phyloP scores from a whole-genome alignment of 2,329 filamentous ascomycete species.

The Calonectria pseudoreteaudii region DNA sequence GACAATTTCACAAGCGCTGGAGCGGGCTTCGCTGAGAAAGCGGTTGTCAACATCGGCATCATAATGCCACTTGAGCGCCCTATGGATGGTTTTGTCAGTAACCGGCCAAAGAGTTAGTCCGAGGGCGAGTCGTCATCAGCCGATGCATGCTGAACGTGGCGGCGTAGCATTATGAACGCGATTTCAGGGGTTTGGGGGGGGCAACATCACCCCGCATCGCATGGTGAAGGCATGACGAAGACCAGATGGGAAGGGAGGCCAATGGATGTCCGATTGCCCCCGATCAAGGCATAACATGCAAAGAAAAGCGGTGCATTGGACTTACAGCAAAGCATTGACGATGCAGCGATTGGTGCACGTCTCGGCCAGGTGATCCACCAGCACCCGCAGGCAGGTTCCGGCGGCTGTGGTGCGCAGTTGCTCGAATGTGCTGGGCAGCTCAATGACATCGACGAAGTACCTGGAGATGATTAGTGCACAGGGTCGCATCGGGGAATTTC shows the following conservation, averaged over 20 bases:
- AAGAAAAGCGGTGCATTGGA: constrained; percentile 33
- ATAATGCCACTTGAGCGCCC: constrained; percentile 82
- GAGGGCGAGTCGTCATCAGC: neutral
- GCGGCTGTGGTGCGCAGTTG: constrained; percentile 76
- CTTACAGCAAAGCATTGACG: constrained; percentile 79
- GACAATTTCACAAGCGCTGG: constrained; percentile 82
- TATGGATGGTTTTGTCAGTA: constrained; percentile 47
- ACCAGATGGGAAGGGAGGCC: neutral
- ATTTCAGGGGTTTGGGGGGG: neutral
- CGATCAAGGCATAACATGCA: neutral
- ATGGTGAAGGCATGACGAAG: neutral
- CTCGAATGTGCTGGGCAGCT: constrained; percentile 77
- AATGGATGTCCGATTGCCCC: neutral
- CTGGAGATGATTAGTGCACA: constrained; percentile 49
- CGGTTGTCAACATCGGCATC: constrained; percentile 71
- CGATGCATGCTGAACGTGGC: neutral
- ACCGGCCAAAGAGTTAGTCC: neutral
- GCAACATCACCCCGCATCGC: constrained; percentile 6
- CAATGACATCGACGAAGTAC: constrained; percentile 72
- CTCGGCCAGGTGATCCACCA: constrained; percentile 74
- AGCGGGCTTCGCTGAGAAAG: constrained; percentile 75
- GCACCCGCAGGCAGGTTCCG: constrained; percentile 65
- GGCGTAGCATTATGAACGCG: neutral
- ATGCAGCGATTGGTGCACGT: constrained; percentile 76
- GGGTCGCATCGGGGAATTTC: neutral